Base-by-base conservation (phyloP, 306 rosid species). In the Canavalia ensiformis region DNA sequence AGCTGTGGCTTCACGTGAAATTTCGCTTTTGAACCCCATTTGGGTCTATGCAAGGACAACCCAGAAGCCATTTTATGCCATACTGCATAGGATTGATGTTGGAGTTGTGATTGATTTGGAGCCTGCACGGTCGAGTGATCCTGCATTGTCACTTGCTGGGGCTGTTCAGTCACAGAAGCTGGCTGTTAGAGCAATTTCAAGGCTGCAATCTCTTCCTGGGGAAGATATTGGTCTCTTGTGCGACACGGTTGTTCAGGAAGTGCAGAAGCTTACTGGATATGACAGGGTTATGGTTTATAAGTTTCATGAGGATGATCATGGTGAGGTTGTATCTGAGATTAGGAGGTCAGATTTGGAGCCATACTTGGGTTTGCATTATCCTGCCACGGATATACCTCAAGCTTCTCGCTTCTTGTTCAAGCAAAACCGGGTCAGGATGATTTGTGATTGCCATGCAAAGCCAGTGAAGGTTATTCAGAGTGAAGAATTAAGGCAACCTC, bases 231-330 rank as follows among this genome's bases (percentile, higher is more conserved):
- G 89, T 8, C 68, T 82, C 8, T 57, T 94, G 72, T 94, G 93
- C 60, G 98, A 94, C 50, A 82, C 85, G 0, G 93, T 94, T 58
- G 94, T 90, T 65, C 96, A 92, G 50, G 90, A 88, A 73, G 93
- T 94, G 52, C 94, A 88, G 62, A 90, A 90, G 85, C 92, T 92
- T 34, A 92, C 98, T 2, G 96, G 97, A 13, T 94, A 92, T 81
- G 97, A 92, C 8, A 88, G 98, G 77, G 97, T 92, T 52, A 92
- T 94, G 97, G 92, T 91, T n/a, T 94, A 92, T 58, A 92, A 80
- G 86, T 92, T 94, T 74, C 97, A 91, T 55, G 94, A 92, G 4
- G 98, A 92, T 81, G 97, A 91, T 62, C 98, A 94, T 60, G 98
- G 98, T 44, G 97, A 94, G 80, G 93, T 94, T 70, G 83, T 94